These are phyloP conservation scores for Xanthoconium stramineum DNA, from an alignment of 768 basidiomycete genomes.

Conservation along the genomic window DNA sequence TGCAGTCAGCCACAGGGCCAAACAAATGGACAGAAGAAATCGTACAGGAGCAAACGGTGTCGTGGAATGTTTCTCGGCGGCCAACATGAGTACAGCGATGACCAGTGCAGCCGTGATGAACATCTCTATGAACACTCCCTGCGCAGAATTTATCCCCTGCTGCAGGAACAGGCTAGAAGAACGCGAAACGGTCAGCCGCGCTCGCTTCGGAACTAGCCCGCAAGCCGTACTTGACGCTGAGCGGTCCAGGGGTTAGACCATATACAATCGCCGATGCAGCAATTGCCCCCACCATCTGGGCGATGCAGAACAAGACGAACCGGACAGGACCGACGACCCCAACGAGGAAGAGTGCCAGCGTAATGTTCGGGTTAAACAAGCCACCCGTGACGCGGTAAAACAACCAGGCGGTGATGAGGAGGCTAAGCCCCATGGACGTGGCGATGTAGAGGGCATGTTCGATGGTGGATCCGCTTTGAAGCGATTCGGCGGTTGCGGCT, in stretches of 20 bases:
- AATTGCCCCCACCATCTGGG: slow-evolving; percentile 60
- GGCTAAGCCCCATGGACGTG: slow-evolving; percentile 53
- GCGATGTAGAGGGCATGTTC: slow-evolving; percentile 46
- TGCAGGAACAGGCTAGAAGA: slow-evolving; percentile 45
- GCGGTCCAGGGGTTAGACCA: slow-evolving; percentile 51
- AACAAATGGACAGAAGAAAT: background rate
- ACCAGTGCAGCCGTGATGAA: slow-evolving; percentile 61
- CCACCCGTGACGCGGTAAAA: slow-evolving; percentile 66
- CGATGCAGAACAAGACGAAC: slow-evolving; percentile 56
- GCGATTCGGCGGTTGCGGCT: slow-evolving; percentile 41
- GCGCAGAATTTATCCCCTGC: slow-evolving; percentile 45
- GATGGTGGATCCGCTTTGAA: slow-evolving; percentile 31
- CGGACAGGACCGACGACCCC: slow-evolving; percentile 55
- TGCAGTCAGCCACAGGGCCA: background rate
- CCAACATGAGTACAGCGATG: slow-evolving; percentile 67
- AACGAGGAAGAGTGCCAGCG: slow-evolving; percentile 54
- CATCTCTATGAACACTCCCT: slow-evolving; percentile 71
- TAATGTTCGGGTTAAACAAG: slow-evolving; percentile 64
- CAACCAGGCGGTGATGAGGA: slow-evolving; percentile 63
- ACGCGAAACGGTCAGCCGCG: background rate
- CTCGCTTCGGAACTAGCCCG: slow-evolving; percentile 9
- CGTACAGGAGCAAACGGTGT: slow-evolving; percentile 68
- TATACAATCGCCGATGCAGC: slow-evolving; percentile 54
- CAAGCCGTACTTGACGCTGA: slow-evolving; percentile 48
- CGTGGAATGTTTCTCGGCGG: slow-evolving; percentile 63